Conservation (phyloP, 208 protist genomes). For the Endotrypanum monterogeii region DNA sequence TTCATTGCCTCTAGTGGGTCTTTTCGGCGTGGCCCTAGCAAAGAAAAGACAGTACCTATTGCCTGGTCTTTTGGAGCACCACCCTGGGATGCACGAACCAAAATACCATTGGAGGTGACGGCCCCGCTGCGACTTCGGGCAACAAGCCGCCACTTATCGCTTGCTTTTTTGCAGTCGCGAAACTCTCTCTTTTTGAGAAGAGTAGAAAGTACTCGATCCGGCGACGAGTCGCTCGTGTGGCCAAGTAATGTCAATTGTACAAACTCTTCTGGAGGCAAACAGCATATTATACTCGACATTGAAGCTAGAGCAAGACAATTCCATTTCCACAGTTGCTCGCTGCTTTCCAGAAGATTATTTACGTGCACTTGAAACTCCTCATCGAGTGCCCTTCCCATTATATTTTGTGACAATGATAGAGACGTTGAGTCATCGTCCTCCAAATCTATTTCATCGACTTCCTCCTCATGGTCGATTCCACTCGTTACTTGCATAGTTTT, state of each 20-base stretch:
- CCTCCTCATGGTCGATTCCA: constrained; percentile 9
- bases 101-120: constrained; percentile 79
- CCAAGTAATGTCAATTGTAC: constrained; percentile 52
- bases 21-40: constrained; percentile 63
- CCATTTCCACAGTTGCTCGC: constrained; percentile 85
- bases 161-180: constrained; percentile 69
- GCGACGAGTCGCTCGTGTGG: constrained; percentile 32
- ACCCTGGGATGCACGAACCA: constrained; percentile 45
- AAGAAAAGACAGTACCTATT: constrained; percentile 70
- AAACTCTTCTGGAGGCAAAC: constrained; percentile 58
- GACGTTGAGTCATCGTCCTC: constrained; percentile 13
- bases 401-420: background rate
- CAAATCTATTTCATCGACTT: constrained; percentile 28
- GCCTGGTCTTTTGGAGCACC: constrained; percentile 35
- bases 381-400: constrained; percentile 14
- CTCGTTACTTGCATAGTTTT: background rate
- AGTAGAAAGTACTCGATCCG: constrained; percentile 33
- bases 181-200: constrained; percentile 51
- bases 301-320: constrained; percentile 64
- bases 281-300: constrained; percentile 63
- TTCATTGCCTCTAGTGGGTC: constrained; percentile 76
- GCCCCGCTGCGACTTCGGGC: constrained; percentile 76
- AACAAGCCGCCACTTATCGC: constrained; percentile 72
- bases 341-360: constrained; percentile 68
- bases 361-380: constrained; percentile 57